Evolutionary conservation across 805 yeast genomes (phyloP).

Genomic region (Ogataea nakhonphanomensis): DNA sequence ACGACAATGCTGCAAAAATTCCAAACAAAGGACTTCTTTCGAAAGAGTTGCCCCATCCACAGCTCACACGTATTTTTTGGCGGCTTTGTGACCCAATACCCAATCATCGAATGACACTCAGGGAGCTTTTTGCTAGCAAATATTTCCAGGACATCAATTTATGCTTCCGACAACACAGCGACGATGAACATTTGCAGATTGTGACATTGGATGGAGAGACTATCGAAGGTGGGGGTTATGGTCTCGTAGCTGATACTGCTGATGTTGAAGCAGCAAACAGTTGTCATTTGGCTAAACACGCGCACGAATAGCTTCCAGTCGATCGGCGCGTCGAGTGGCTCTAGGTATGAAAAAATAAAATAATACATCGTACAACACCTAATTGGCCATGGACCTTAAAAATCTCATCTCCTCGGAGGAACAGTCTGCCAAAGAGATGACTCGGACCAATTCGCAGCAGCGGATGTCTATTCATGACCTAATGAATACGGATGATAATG

Average conservation of each 20-base stretch:
- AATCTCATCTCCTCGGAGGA: slow-evolving; percentile 30
- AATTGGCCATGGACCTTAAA: slow-evolving; percentile 27
- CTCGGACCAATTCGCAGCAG: slow-evolving; percentile 24
- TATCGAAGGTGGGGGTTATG: slow-evolving; percentile 1
- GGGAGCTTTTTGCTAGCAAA: slow-evolving; percentile 54
- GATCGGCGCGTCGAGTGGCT: slow-evolving; percentile 9
- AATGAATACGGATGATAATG: slow-evolving; percentile 26
- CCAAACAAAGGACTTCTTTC: slow-evolving; percentile 39
- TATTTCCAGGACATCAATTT: slow-evolving; percentile 60
- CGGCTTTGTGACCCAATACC: slow-evolving; percentile 65
- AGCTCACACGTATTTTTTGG: slow-evolving; percentile 44
- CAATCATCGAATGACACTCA: slow-evolving; percentile 49
- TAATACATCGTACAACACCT: neutral
- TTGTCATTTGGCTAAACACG: neutral
- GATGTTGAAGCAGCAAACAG: neutral
- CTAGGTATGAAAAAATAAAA: neutral
- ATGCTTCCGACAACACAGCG: slow-evolving; percentile 50
- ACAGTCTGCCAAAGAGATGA: slow-evolving; percentile 6
- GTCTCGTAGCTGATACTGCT: neutral
- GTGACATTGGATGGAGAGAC: slow-evolving; percentile 13
- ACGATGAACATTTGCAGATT: slow-evolving; percentile 22
- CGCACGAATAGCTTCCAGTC: neutral
- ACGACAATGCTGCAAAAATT: slow-evolving; percentile 51
- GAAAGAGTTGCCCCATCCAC: slow-evolving; percentile 19
- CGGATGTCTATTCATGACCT: slow-evolving; percentile 32